These are phyloP conservation scores for Nemophila menziesii DNA, from an alignment of 257 asterid genomes.

Conservation along the genomic window DNA sequence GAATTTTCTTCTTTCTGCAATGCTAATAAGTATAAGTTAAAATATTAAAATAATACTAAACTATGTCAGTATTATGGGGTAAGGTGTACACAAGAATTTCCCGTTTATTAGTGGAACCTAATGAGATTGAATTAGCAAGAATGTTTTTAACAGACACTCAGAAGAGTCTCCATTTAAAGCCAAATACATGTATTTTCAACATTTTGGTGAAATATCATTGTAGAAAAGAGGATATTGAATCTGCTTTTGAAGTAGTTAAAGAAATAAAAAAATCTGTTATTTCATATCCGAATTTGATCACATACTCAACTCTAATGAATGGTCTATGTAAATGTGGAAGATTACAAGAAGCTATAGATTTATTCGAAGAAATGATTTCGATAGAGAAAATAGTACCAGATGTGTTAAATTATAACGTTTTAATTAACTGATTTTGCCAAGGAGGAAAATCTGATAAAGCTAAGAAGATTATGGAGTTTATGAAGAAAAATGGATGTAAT, in stretches of 20 bases:
- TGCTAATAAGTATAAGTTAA: too few species aligned
- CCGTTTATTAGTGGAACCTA: conserved; percentile 65
- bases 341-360: conserved; percentile 52
- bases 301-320: conserved; percentile 74
- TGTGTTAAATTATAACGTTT: conserved; percentile 69
- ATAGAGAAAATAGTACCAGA: conserved; percentile 65
- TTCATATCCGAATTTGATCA: conserved; percentile 70
- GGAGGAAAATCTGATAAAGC: conserved; percentile 58
- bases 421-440: conserved; percentile 61
- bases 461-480: conserved; percentile 52
- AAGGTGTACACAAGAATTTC: too few species aligned
- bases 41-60: too few species aligned
- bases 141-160: conserved; percentile 42
- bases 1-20: too few species aligned
- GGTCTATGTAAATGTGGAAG: conserved; percentile 61
- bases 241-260: conserved; percentile 58
- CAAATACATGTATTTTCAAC: conserved; percentile 86
- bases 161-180: conserved; percentile 51
- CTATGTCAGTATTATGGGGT: too few species aligned
- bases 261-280: conserved; percentile 60
- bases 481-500: conserved; percentile 71
- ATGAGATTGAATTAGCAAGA: conserved; percentile 53
- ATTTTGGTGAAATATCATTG: conserved; percentile 80
- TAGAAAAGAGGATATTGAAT: conserved; percentile 48
- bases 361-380: conserved; percentile 81